Evolutionary conservation across 2,329 filamentous ascomycete genomes (phyloP).

Genomic region (Fusarium tjaetaba): DNA sequence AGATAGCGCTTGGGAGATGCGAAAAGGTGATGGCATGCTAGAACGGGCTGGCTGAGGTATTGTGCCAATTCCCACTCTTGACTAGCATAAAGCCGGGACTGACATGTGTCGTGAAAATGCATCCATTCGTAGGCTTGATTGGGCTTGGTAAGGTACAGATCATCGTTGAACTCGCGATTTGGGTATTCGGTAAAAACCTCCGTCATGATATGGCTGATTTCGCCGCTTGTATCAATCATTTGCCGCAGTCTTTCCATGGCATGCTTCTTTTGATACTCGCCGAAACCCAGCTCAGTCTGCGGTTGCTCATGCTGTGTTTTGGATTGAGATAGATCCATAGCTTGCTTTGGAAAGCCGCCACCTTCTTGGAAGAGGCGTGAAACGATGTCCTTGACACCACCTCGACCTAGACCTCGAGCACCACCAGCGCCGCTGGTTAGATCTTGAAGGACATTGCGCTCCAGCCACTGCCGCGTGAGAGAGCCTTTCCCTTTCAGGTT

Average conservation of each 20-base stretch:
- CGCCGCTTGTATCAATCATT: conserved; percentile 82
- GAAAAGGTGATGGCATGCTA: conserved; percentile 93
- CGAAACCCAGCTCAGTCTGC: conserved; percentile 72
- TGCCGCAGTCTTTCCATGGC: conserved; percentile 77
- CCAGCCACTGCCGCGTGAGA: conserved; percentile 80
- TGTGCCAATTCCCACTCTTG: conserved; percentile 94
- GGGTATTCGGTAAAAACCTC: conserved; percentile 91
- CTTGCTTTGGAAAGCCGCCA: conserved; percentile 76
- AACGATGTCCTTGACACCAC: conserved; percentile 78
- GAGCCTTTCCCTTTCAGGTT: conserved; percentile 53
- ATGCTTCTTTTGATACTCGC: conserved; percentile 76
- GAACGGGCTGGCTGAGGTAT: conserved; percentile 85
- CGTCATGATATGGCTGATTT: conserved; percentile 79
- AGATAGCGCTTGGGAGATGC: conserved; percentile 71
- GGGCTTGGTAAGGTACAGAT: conserved; percentile 89
- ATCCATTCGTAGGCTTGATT: conserved; percentile 92
- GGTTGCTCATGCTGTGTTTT: conserved; percentile 64
- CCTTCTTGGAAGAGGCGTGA: conserved; percentile 82
- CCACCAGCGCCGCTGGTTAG: conserved; percentile 76
- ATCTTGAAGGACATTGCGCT: conserved; percentile 74
- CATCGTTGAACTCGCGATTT: conserved; percentile 89
- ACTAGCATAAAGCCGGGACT: conserved; percentile 78
- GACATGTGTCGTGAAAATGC: conserved; percentile 88
- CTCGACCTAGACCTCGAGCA: conserved; percentile 75
- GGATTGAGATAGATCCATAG: conserved; percentile 52